Percentiles rank a stretch among this genome's conserved stretches.
phyloP scores from a whole-genome alignment of 208 protist species.

The Histomonas meleagridis region DNA sequence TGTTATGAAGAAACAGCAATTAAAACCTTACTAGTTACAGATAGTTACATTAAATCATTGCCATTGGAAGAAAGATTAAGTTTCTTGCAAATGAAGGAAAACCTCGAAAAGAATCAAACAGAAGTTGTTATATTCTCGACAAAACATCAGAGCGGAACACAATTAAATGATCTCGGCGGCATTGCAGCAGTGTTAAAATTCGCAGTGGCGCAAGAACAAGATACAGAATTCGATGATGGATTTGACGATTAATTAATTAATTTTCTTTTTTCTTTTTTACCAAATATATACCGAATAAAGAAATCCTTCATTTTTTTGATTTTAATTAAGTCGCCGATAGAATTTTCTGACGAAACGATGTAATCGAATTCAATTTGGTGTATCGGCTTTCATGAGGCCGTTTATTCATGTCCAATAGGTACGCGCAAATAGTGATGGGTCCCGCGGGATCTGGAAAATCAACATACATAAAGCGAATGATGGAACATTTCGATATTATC shows the following conservation, averaged over 20 bases:
- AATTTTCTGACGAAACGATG: too few relatives aligned
- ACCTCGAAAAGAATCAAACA: background rate
- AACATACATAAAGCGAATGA: background rate
- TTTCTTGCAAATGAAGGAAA: background rate
- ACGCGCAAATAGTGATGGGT: slow-evolving; percentile 26
- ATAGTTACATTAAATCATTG: background rate
- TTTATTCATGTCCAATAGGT: background rate
- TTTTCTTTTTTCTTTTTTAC: background rate
- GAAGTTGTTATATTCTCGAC: slow-evolving; percentile 7
- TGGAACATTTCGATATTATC: background rate
- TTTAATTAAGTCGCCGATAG: too few relatives aligned
- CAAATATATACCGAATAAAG: too few relatives aligned
- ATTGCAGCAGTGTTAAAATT: slow-evolving; percentile 7
- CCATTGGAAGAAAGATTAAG: background rate
- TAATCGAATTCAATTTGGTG: too few relatives aligned
- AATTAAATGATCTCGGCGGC: background rate
- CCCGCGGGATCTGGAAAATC: slow-evolving; percentile 31
- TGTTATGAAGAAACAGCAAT: background rate
- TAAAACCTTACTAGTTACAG: background rate
- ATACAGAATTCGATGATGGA: background rate
- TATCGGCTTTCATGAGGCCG: too few relatives aligned
- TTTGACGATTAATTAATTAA: background rate
- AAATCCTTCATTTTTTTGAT: too few relatives aligned
- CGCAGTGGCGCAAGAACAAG: background rate
- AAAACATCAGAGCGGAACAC: background rate